Evolutionary conservation across 805 yeast genomes (phyloP).

Genomic region (Pichia nanzhaoensis): DNA sequence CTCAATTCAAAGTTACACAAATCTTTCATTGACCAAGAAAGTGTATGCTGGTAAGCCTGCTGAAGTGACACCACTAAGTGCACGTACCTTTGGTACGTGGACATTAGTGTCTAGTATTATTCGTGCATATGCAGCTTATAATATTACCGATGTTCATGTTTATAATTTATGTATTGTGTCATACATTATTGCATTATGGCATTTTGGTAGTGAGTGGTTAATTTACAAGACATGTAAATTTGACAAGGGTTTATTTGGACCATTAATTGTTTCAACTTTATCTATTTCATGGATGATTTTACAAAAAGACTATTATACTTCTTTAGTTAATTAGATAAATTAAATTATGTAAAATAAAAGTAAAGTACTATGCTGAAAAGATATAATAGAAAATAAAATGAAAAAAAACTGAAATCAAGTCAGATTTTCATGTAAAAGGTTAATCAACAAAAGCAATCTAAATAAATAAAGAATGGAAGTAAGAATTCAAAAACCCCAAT

Average conservation of each 20-base stretch:
- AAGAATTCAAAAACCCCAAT: not conserved
- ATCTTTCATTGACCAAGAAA: conserved; percentile 63
- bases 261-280: conserved; percentile 70
- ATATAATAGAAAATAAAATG: too few species aligned
- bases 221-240: conserved; percentile 71
- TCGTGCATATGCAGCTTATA: conserved; percentile 81
- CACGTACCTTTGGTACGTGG: conserved; percentile 99
- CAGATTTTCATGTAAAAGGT: not conserved
- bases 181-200: conserved; percentile 74
- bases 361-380: too few species aligned
- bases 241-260: conserved; percentile 87
- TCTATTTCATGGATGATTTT: conserved; percentile 75
- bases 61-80: conserved; percentile 59
- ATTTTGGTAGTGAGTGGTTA: conserved; percentile 80
- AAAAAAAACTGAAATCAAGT: too few species aligned
- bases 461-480: not conserved
- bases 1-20: conserved; percentile 76
- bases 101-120: conserved; percentile 80
- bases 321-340: conserved; percentile 1
- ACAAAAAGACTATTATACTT: conserved; percentile 57
- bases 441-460: not conserved
- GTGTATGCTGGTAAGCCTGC: conserved; percentile 66
- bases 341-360: not conserved
- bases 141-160: conserved; percentile 60
- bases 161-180: conserved; percentile 76